These are phyloP conservation scores for Flaveria brownii DNA, from an alignment of 129 eudicot genomes.

Conservation along the genomic window DNA sequence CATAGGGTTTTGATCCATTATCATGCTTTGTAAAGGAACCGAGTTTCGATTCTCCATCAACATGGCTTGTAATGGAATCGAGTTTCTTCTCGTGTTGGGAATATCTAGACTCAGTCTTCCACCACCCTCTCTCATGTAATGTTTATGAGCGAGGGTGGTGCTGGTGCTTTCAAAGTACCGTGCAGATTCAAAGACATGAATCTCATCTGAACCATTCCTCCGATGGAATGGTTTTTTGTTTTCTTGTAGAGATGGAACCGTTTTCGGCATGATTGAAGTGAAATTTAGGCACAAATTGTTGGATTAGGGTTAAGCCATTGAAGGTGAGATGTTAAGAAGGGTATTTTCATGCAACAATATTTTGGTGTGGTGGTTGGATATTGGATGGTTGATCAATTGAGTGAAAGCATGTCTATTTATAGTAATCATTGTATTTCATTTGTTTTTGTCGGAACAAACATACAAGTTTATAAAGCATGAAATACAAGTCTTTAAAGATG, in stretches of 20 bases:
- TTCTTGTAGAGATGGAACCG: conserved; percentile 20
- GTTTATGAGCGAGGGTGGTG: conserved; percentile 30
- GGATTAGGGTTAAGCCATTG: background rate
- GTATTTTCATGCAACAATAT: conserved; percentile 24
- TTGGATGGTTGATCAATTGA: conserved; percentile 28
- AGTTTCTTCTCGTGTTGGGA: conserved; percentile 41
- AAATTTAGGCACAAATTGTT: background rate
- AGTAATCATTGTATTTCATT: conserved; percentile 33
- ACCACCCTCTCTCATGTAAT: conserved; percentile 34
- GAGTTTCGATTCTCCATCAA: conserved; percentile 32
- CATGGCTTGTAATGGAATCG: conserved; percentile 46
- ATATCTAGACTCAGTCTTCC: conserved; percentile 76
- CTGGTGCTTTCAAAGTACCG: conserved; percentile 53
- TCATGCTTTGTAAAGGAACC: conserved; percentile 29
- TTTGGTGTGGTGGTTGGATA: conserved; percentile 35
- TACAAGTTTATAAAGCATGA: conserved; percentile 10
- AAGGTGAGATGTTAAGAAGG: conserved; percentile 27
- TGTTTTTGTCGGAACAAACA: conserved; percentile 19
- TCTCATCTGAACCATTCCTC: conserved; percentile 67
- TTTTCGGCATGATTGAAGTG: conserved; percentile 45
- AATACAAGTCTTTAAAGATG: conserved; percentile 17
- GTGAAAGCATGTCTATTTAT: conserved; percentile 39
- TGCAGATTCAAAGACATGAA: conserved; percentile 76
- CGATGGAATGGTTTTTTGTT: conserved; percentile 53
- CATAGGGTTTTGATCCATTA: conserved; percentile 36